Percentiles rank a stretch among this genome's conserved stretches.
Evolutionary conservation across 2,329 filamentous ascomycete species (phyloP).

Genomic region (Calonectria ilicicola): DNA sequence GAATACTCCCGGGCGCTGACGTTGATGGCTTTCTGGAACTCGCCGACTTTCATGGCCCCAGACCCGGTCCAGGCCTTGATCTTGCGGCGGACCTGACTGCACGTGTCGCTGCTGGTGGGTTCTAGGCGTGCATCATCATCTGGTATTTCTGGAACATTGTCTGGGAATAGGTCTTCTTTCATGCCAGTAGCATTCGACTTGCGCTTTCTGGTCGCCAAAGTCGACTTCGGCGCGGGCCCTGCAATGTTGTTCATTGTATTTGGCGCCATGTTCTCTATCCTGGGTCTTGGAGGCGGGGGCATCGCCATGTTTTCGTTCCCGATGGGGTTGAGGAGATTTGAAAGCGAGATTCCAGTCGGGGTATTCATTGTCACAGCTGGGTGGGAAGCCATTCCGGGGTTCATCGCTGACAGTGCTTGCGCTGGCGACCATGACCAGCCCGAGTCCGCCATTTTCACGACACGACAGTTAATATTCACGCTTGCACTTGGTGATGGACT

Average conservation of each 20-base stretch:
- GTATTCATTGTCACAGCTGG: neutral
- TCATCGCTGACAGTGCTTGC: neutral
- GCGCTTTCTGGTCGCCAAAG: constrained; percentile 32
- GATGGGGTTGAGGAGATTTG: neutral
- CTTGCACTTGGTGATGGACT: neutral
- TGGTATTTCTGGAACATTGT: constrained; percentile 32
- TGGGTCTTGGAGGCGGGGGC: neutral
- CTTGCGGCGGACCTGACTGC: constrained; percentile 40
- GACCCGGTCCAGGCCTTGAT: constrained; percentile 40
- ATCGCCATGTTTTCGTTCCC: neutral
- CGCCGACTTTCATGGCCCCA: constrained; percentile 52
- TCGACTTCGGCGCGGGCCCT: neutral
- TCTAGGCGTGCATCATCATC: constrained; percentile 33
- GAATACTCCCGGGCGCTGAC: constrained; percentile 52
- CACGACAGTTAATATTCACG: neutral
- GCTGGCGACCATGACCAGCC: constrained; percentile 16
- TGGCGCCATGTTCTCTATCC: constrained; percentile 9
- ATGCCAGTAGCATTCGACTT: constrained; percentile 33
- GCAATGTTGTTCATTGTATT: neutral
- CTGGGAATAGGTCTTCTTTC: constrained; percentile 36
- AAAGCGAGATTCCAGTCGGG: neutral
- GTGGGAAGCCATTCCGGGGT: neutral
- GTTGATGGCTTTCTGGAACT: constrained; percentile 57
- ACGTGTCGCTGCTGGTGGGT: constrained; percentile 30
- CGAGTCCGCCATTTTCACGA: constrained; percentile 1